phyloP scores from a whole-genome alignment of 2,329 filamentous ascomycete genomes.

The Colletotrichum tanaceti region DNA sequence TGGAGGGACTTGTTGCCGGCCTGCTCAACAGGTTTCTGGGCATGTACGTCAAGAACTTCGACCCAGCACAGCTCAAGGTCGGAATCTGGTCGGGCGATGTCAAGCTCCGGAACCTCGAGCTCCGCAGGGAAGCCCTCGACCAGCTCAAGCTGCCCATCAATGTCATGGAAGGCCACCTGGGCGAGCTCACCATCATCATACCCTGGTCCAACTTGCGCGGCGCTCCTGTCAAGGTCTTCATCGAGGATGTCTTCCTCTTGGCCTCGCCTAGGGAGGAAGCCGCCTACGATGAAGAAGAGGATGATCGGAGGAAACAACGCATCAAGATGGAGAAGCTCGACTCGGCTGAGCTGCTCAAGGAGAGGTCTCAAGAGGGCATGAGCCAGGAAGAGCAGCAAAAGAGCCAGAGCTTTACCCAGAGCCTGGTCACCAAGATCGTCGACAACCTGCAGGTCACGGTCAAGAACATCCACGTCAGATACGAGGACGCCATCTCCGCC shows the following conservation, averaged over 20 bases:
- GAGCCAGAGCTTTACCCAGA: conserved; percentile 97
- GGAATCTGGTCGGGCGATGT: conserved; percentile 99
- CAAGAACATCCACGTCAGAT: conserved; percentile 98
- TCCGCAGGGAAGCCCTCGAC: conserved; percentile 94
- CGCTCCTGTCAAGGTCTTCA: conserved; percentile 92
- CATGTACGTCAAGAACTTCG: conserved; percentile 99
- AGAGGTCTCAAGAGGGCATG: conserved; percentile 91
- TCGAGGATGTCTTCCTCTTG: conserved; percentile 96
- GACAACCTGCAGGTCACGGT: conserved; percentile 98
- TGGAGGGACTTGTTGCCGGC: conserved; percentile 96
- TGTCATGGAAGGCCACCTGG: conserved; percentile 93
- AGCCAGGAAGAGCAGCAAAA: conserved; percentile 96
- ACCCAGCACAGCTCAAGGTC: conserved; percentile 96
- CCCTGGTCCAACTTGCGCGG: conserved; percentile 97
- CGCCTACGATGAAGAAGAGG: conserved; percentile 92
- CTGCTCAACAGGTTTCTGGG: conserved; percentile 99
- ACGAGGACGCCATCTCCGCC: conserved; percentile 96
- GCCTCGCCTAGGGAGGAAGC: conserved; percentile 96
- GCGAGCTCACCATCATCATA: conserved; percentile 90
- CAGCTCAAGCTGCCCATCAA: conserved; percentile 97
- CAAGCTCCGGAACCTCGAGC: conserved; percentile 90
- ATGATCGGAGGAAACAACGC: conserved; percentile 85
- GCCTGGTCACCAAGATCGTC: conserved; percentile 93
- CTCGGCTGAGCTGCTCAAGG: conserved; percentile 93
- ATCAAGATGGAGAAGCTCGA: conserved; percentile 99